phyloP scores from a whole-genome alignment of 2,329 filamentous ascomycete species.

The Fusarium chaquense region DNA sequence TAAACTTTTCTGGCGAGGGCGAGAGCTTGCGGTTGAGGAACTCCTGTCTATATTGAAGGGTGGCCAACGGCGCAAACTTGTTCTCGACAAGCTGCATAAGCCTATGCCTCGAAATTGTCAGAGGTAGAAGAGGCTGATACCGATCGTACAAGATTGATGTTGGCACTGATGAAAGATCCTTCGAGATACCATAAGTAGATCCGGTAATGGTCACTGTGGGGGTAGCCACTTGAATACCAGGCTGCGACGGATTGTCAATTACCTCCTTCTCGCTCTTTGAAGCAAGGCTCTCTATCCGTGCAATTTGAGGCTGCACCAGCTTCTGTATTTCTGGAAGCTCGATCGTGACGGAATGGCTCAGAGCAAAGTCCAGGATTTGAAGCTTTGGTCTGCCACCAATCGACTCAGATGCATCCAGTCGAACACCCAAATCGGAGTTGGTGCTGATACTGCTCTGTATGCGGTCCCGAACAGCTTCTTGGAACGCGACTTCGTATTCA shows the following conservation, averaged over 20 bases:
- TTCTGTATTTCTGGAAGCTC: constrained; percentile 51
- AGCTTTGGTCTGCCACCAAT: constrained; percentile 22
- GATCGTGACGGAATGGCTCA: constrained; percentile 55
- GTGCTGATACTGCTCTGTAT: constrained; percentile 45
- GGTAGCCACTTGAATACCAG: constrained; percentile 36
- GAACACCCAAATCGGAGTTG: constrained; percentile 55
- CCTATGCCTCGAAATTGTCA: constrained; percentile 53
- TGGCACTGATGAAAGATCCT: constrained; percentile 48
- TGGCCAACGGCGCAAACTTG: constrained; percentile 54
- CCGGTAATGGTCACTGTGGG: constrained; percentile 56
- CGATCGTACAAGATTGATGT: constrained; percentile 52
- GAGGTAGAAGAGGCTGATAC: constrained; percentile 55
- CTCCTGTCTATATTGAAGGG: constrained; percentile 56
- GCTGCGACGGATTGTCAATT: constrained; percentile 18
- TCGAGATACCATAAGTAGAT: constrained; percentile 55
- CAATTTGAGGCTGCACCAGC: constrained; percentile 44
- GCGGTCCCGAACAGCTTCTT: constrained; percentile 37
- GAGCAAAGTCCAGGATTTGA: constrained; percentile 54
- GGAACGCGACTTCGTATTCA: constrained; percentile 37
- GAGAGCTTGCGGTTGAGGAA: constrained; percentile 46
- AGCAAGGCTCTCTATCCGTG: constrained; percentile 42
- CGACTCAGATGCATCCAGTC: constrained; percentile 50
- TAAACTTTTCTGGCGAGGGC: constrained; percentile 25
- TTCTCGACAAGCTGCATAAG: constrained; percentile 55
- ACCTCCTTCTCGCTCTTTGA: constrained; percentile 27